Evolutionary conservation across 2,329 filamentous ascomycete genomes (phyloP), one percentile per base, ranked within the genome.

Genomic region (Elsinoe perseae): DNA sequence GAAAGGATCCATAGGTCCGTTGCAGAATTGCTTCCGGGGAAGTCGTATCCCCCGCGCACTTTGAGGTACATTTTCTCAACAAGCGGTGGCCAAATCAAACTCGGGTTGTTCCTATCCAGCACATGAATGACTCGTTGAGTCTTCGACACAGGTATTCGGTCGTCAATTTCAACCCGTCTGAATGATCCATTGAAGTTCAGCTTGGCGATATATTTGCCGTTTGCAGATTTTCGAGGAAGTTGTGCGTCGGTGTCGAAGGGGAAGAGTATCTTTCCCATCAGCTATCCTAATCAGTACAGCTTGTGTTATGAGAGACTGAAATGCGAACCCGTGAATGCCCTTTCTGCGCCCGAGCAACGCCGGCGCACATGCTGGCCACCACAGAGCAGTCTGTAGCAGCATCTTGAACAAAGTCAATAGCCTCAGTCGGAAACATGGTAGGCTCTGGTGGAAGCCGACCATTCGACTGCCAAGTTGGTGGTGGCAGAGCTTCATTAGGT

Each of bases 11-110:
- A 95, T 3, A 98, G 73, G 70, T 98, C 93, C 2, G 92, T 97
- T 9, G 89, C 91, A 0, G 92, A 97, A 69, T 97, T 97, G 66
- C 93, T 97, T 6, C 93, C 93, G 0, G 93, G 92, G 62, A 98
- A 98, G 66, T 98, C 91, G 68, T 98, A 98, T 30, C 93, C 93
- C 25, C 93, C 93, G 56, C 92, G 82, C 9, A 97, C 83, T 73
- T 97, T 98, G 1, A 98, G 76, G 64, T 98, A 98, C 0, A 93
- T 93, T 68, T 98, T 98, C 68, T 98, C 93, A 14, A 97, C 75
- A 3, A 98, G 77, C 1, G 92, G 90, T 4, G 93, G 93, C 90
- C 92, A 97, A 12, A 97, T 73, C 12, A 95, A 76, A n/a, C 74
- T 77, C 3, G 87, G 86, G 61, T 95, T 90, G 40, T 84, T 84